These are phyloP conservation scores for Galerina sulciceps DNA, from an alignment of 768 basidiomycete species.

Conservation along the genomic window DNA sequence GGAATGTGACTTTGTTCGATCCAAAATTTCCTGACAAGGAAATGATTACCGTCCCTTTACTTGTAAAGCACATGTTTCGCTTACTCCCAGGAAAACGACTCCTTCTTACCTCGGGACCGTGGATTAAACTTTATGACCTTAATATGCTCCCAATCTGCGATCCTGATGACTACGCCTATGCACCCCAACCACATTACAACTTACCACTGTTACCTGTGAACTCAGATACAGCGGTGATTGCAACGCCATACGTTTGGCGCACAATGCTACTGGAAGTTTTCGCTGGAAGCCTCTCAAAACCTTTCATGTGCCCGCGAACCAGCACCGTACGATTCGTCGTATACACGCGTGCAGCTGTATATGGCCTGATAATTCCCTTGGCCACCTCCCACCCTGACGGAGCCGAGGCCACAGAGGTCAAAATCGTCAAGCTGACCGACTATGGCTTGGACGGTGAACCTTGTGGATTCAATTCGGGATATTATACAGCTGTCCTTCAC, in stretches of 20 bases:
- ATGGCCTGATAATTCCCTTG: conserved; percentile 1
- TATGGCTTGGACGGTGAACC: conserved; percentile 4
- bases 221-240: no score
- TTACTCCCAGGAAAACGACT: not conserved
- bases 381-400: not conserved
- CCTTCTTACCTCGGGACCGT: not conserved
- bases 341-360: not conserved
- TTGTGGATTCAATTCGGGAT: conserved; percentile 5
- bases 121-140: conserved; percentile 7
- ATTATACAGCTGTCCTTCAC: conserved; percentile 5
- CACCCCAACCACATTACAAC: not conserved
- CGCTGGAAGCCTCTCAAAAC: not conserved
- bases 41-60: not conserved
- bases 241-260: conserved; percentile 1
- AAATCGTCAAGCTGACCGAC: not conserved
- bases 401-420: not conserved
- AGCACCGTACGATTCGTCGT: conserved; percentile 1
- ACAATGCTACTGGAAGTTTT: not conserved
- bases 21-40: not conserved
- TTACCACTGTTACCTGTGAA: no score
- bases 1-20: not conserved
- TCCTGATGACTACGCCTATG: not conserved
- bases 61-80: not conserved
- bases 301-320: not conserved
- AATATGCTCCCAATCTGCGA: not conserved